phyloP scores from a whole-genome alignment of 495 filamentous ascomycete genomes.

The Amniculicola lignicola region DNA sequence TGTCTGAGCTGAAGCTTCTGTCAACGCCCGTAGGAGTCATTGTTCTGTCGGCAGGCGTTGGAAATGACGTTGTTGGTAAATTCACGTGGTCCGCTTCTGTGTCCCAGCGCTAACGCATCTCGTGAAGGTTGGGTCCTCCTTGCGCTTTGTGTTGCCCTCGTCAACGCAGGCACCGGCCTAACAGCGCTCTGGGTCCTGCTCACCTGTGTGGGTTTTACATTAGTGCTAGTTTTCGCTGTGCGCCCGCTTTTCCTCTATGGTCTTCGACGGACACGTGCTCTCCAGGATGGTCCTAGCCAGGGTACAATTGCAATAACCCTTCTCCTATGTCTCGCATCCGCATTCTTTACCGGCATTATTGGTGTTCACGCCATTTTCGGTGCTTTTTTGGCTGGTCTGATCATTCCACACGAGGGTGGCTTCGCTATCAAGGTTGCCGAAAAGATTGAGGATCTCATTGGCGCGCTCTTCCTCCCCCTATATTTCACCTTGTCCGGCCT shows the following conservation, averaged over 20 bases:
- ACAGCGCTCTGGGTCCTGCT: slow-evolving; percentile 86
- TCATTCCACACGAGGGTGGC: slow-evolving; percentile 91
- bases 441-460: slow-evolving; percentile 92
- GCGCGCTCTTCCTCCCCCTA: slow-evolving; percentile 83
- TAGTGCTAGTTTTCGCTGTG: slow-evolving; percentile 73
- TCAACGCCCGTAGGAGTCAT: slow-evolving; percentile 83
- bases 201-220: slow-evolving; percentile 66
- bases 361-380: slow-evolving; percentile 92
- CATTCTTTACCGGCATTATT: slow-evolving; percentile 96
- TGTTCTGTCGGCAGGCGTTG: slow-evolving; percentile 87
- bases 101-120: neutral
- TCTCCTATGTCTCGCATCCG: slow-evolving; percentile 70
- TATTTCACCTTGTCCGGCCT: slow-evolving; percentile 95
- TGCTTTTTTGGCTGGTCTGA: slow-evolving; percentile 80
- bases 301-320: slow-evolving; percentile 79
- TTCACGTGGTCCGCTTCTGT: neutral
- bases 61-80: slow-evolving; percentile 84
- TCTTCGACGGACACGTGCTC: slow-evolving; percentile 66
- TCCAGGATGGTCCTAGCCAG: slow-evolving; percentile 90
- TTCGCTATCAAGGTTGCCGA: slow-evolving; percentile 94
- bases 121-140: slow-evolving; percentile 72
- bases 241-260: slow-evolving; percentile 76
- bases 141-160: slow-evolving; percentile 88
- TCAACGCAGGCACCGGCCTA: slow-evolving; percentile 81
- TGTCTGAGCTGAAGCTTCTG: slow-evolving; percentile 88